Base-by-base conservation (phyloP, 2,329 filamentous ascomycete genomes). In the Emydomyces testavorans region DNA sequence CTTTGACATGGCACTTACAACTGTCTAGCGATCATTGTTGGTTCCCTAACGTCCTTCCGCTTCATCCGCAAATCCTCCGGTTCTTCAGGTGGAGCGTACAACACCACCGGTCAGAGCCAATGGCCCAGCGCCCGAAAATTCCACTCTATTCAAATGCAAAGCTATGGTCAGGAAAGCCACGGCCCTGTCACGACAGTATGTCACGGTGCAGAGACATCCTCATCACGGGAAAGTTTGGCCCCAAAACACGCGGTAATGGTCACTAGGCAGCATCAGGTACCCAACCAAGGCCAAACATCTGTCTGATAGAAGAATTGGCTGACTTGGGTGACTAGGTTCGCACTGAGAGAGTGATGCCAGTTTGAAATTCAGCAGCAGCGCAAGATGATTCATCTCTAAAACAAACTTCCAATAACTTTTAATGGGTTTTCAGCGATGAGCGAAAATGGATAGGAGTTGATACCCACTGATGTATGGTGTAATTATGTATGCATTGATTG, bases 211-310 rank as follows among this genome's bases (percentile, higher is more conserved):
- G 28, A 39, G 13, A 24, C 35, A 4, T 47, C 28, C 6, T 47
- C 45, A 16, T 47, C 45, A 15, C 35, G 36, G 28, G 45, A 47
- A 18, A 47, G 36, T n/a, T 28, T 47, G 16, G 36, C 45, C 3
- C 45, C 45, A 11, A 40, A 47, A 11, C 4, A 38, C n/a, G 35
- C 36, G 4, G 45, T 47, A 18, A 4, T 47, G 13, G 26, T 47
- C 10, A 47, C 45, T 1, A 47, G 36, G 10, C 45, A 47, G 23
- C 45, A 40, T 28, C 36, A 47, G 45, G 45, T 47, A 47, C 32
- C 11, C 20, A 3, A 6, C 20, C n/a, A 18, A 34, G 13, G 8
- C 6, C 16, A 20, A 18, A 28, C 6, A 29, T 35, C 37, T 4
- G 15, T 2, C 13, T 15, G 13, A 18, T 6, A 21, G 10, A 21